These are phyloP conservation scores for Hemerocallis citrina DNA, from an alignment of 106 monocot species.

Conservation along the genomic window DNA sequence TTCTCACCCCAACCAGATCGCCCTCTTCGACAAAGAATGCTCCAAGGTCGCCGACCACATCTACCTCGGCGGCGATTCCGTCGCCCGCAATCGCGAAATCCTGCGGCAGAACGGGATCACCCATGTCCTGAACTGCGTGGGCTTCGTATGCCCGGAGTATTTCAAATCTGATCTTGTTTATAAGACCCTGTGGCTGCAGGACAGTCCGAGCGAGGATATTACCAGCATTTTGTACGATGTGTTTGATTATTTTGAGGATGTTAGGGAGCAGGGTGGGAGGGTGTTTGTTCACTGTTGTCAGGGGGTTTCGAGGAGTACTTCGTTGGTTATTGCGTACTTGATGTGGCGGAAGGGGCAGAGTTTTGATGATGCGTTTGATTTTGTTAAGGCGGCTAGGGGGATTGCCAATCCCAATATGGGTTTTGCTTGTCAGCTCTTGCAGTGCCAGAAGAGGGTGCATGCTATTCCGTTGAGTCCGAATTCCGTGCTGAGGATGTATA, in stretches of 20 bases:
- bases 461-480: slow-evolving; percentile 71
- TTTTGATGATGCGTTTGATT: slow-evolving; percentile 90
- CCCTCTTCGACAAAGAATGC: slow-evolving; percentile 92
- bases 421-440: slow-evolving; percentile 63
- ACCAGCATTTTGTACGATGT: slow-evolving; percentile 93
- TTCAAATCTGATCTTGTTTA: slow-evolving; percentile 87
- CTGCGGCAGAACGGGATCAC: slow-evolving; percentile 80
- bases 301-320: slow-evolving; percentile 78
- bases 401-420: slow-evolving; percentile 95
- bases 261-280: slow-evolving; percentile 57
- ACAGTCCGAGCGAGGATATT: slow-evolving; percentile 86
- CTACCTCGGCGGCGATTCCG: slow-evolving; percentile 81
- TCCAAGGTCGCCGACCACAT: slow-evolving; percentile 96
- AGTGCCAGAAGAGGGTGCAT: slow-evolving; percentile 39
- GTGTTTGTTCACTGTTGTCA: slow-evolving; percentile 89
- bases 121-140: slow-evolving; percentile 91
- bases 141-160: slow-evolving; percentile 87
- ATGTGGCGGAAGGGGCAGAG: slow-evolving; percentile 98
- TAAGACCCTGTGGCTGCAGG: slow-evolving; percentile 95
- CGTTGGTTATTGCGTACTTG: slow-evolving; percentile 85
- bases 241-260: slow-evolving; percentile 99
- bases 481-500: slow-evolving; percentile 63
- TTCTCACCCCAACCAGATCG: slow-evolving; percentile 45
- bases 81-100: slow-evolving; percentile 83
- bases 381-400: slow-evolving; percentile 81